Evolutionary conservation across 352 stramenopile species (phyloP), one percentile per base, ranked within the genome.

Genomic region (Globisporangium viniferum): DNA sequence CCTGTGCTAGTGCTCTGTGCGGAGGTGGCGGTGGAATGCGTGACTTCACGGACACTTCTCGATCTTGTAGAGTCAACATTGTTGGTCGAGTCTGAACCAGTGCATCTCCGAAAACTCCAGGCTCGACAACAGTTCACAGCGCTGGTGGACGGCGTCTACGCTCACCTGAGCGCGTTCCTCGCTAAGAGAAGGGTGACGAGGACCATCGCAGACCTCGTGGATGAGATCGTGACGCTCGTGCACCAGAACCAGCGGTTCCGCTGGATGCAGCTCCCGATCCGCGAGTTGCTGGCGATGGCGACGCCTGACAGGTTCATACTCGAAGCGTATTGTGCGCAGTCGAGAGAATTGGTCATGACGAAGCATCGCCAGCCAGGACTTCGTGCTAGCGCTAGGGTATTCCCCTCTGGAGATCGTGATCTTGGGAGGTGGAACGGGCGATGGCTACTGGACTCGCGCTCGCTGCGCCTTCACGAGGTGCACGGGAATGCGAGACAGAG

Each of bases 201-300:
- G 39, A 24, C 57, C 12, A 22, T 82, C 10, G 64, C 68, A 4
- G 59, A 54, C 15, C 64, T 82, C n/a, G 73, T 79, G 62, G 75
- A 82, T 22, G 68, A 82, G 6, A 64, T 78, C 33, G 49, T 82
- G 27, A 70, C 73, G 2, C 14, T 74, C 1, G 66, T 75, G 14
- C 75, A 78, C 24, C 70, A 68, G 36, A 20, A 56, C 24, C 53
- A 59, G 35, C n/a, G 27, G 29, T 63, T 69, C 27, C 20, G 41
- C 18, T 8, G 44, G 20, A 20, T 73, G 36, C 55, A 53, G 12
- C 10, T 35, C 8, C 54, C 57, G 33, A 51, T 73, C 31, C 57
- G 36, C 22, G 49, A 48, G 46, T 68, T 74, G 29, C 27, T 12
- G 27, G n/a, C 33, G 31, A 59, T 81, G 49, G 65, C 72, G 12